Evolutionary conservation across 2,329 filamentous ascomycete species (phyloP).

Genomic region (Ascosphaera apis): DNA sequence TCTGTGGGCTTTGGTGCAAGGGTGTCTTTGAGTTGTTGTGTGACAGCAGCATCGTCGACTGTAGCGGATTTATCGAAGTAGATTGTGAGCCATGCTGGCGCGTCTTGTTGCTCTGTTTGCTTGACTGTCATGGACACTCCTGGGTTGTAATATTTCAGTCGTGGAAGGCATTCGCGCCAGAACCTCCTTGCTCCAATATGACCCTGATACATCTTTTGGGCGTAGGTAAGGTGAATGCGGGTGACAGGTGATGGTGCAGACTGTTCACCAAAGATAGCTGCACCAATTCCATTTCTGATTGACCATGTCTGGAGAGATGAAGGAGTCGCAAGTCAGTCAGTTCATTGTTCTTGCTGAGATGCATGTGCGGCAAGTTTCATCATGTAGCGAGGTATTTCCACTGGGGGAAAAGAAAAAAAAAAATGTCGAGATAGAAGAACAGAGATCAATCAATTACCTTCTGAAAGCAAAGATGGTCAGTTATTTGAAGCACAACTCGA

Average conservation of each 20-base stretch:
- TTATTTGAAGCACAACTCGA: too few species aligned
- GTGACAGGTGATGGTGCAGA: slow-evolving; percentile 15
- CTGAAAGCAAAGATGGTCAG: too few species aligned
- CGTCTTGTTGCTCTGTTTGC: slow-evolving; percentile 33
- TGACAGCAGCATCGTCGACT: slow-evolving; percentile 5
- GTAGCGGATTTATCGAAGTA: slow-evolving; percentile 17
- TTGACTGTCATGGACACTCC: slow-evolving; percentile 60
- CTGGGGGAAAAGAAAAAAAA: too few species aligned
- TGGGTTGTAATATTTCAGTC: slow-evolving; percentile 89
- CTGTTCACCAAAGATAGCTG: slow-evolving; percentile 44
- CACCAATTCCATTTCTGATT: slow-evolving; percentile 64
- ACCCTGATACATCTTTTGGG: slow-evolving; percentile 18
- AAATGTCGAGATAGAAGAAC: too few species aligned
- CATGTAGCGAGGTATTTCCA: too few species aligned
- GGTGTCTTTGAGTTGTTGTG: slow-evolving; percentile 11
- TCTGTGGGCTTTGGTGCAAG: slow-evolving; percentile 13
- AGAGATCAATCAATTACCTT: too few species aligned
- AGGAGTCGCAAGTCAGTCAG: slow-evolving; percentile 7
- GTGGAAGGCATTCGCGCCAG: slow-evolving; percentile 60
- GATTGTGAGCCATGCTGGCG: slow-evolving; percentile 17
- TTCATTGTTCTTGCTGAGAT: slow-evolving; percentile 6
- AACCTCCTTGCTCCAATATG: slow-evolving; percentile 45
- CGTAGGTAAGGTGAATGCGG: slow-evolving; percentile 22
- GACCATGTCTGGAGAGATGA: slow-evolving; percentile 48
- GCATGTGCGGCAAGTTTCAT: slow-evolving; percentile 2